These are phyloP conservation scores for Suhomyces xylopsoci DNA, from an alignment of 805 yeast genomes.

Conservation along the genomic window DNA sequence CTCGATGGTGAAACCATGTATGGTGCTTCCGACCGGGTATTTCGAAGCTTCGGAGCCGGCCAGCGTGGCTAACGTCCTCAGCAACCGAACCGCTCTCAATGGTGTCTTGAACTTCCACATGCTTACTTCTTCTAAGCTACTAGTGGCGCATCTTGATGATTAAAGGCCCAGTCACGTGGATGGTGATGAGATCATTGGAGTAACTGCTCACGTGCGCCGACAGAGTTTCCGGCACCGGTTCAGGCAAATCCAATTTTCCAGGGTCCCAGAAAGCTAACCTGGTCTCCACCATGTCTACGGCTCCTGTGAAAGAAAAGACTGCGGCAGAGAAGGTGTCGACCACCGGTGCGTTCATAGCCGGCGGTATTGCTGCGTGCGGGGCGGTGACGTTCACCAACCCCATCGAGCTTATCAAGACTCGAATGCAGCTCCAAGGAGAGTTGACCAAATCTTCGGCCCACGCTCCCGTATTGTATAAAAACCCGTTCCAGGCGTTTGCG, in stretches of 20 bases:
- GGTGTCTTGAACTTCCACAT: background rate
- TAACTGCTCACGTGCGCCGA: background rate
- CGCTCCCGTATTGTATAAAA: slow-evolving; percentile 59
- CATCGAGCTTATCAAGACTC: slow-evolving; percentile 87
- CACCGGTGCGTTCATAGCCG: slow-evolving; percentile 28
- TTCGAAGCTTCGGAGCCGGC: slow-evolving; percentile 16
- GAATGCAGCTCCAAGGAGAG: slow-evolving; percentile 98
- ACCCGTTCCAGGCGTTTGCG: slow-evolving; percentile 79
- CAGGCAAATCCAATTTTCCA: background rate
- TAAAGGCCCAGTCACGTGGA: background rate
- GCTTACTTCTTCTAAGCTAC: background rate
- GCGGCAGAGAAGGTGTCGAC: slow-evolving; percentile 20
- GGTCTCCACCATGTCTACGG: background rate
- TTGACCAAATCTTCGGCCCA: slow-evolving; percentile 51
- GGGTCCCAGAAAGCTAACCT: background rate
- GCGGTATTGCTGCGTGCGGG: slow-evolving; percentile 79
- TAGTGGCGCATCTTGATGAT: background rate
- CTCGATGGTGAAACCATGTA: slow-evolving; percentile 67
- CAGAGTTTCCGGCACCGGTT: background rate
- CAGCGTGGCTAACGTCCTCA: background rate
- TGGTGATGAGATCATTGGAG: background rate
- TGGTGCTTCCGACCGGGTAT: slow-evolving; percentile 60
- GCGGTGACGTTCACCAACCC: slow-evolving; percentile 98
- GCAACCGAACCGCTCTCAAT: background rate
- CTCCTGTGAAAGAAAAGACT: slow-evolving; percentile 5